Conservation (phyloP, 2,329 filamentous ascomycete genomes). For the Ophiostoma ulmi region DNA sequence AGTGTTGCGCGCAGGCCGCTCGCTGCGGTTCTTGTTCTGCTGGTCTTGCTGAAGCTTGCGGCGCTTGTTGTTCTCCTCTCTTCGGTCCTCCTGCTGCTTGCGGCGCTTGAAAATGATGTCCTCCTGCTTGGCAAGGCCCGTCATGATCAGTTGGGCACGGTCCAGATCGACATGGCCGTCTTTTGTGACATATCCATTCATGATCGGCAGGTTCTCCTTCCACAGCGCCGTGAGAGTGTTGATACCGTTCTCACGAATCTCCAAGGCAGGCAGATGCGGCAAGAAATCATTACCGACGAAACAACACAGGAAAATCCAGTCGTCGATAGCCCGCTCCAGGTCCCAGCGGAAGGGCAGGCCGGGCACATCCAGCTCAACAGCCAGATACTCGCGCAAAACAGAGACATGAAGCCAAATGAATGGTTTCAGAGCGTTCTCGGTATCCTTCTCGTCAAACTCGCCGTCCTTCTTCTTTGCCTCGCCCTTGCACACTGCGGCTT, state of each 20-base stretch:
- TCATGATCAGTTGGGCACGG: constrained; percentile 79
- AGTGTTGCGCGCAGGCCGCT: constrained; percentile 4
- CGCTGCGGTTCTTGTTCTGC: constrained; percentile 14
- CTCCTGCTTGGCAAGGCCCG: constrained; percentile 86
- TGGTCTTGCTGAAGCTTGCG: constrained; percentile 69
- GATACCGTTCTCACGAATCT: constrained; percentile 95
- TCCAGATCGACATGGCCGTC: constrained; percentile 87
- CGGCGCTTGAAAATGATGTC: constrained; percentile 86
- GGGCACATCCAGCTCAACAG: constrained; percentile 78
- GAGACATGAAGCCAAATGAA: constrained; percentile 98
- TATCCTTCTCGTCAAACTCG: constrained; percentile 77
- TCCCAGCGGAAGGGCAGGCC: constrained; percentile 84
- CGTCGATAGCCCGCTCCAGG: constrained; percentile 87
- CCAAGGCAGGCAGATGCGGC: constrained; percentile 91
- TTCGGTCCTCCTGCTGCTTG: constrained; percentile 77
- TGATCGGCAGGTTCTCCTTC: constrained; percentile 82
- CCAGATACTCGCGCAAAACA: constrained; percentile 85
- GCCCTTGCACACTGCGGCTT: constrained; percentile 78
- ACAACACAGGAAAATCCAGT: constrained; percentile 99
- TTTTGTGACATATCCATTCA: constrained; percentile 95
- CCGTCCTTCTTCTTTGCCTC: constrained; percentile 71
- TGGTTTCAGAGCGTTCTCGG: constrained; percentile 67
- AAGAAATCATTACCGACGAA: constrained; percentile 99
- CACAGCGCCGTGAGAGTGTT: constrained; percentile 95
- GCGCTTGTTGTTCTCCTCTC: constrained; percentile 72